These are phyloP conservation scores for Passiflora organensis DNA, from an alignment of 345 rosid species.

Conservation along the genomic window DNA sequence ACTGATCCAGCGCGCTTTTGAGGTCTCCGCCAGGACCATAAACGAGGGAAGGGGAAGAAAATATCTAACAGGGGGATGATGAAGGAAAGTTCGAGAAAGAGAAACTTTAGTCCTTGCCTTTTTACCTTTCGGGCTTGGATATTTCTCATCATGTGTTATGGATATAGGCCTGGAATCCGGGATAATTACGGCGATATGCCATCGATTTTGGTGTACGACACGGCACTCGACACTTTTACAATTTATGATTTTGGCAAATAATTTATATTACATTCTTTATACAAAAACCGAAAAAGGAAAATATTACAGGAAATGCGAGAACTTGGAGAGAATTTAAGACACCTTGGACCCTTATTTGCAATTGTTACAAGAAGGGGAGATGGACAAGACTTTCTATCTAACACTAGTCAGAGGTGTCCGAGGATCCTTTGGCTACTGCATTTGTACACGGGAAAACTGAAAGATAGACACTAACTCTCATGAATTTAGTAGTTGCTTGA, in stretches of 20 bases:
- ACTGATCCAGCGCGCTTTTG: no score
- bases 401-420: neutral
- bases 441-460: neutral
- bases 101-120: neutral
- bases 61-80: slow-evolving; percentile 23
- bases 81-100: slow-evolving; percentile 48
- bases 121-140: no score
- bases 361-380: slow-evolving; percentile 3
- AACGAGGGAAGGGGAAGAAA: slow-evolving; percentile 18
- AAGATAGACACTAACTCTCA: slow-evolving; percentile 1
- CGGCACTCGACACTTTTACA: no score
- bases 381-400: no score
- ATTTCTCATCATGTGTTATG: slow-evolving; percentile 16
- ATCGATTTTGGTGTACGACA: slow-evolving; percentile 4
- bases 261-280: no score
- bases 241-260: no score
- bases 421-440: neutral
- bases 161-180: slow-evolving; percentile 2
- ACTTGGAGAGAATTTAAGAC: neutral
- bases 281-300: no score
- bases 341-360: neutral
- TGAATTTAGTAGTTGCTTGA: neutral
- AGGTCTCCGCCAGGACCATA: no score
- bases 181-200: slow-evolving; percentile 31
- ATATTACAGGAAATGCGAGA: neutral